phyloP scores from a whole-genome alignment of 2,329 filamentous ascomycete genomes.

The Pseudocercospora musae region DNA sequence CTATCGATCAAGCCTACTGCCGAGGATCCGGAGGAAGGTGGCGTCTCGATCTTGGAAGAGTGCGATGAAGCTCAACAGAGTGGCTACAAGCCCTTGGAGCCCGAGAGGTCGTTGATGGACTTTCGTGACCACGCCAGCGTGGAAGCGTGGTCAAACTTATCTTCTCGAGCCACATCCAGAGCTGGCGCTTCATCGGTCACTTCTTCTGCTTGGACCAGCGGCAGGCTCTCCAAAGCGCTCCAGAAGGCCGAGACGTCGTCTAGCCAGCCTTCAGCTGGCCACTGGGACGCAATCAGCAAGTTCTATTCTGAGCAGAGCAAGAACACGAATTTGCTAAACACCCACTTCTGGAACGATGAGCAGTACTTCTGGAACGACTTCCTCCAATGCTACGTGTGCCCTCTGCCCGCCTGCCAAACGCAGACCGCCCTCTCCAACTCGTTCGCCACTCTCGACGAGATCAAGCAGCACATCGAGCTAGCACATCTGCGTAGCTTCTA shows the following conservation, averaged over 20 bases:
- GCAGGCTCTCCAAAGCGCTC: slow-evolving; percentile 11
- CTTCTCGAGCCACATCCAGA: not conserved
- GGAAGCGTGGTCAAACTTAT: not conserved
- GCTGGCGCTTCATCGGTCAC: not conserved
- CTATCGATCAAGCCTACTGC: slow-evolving; percentile 2
- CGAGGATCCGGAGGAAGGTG: slow-evolving; percentile 12
- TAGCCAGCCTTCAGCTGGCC: slow-evolving; percentile 1
- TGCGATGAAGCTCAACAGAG: slow-evolving; percentile 19
- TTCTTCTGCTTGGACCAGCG: slow-evolving; percentile 9
- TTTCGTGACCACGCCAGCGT: not conserved
- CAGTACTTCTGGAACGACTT: slow-evolving; percentile 44
- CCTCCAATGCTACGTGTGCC: slow-evolving; percentile 52
- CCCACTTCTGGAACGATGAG: slow-evolving; percentile 18
- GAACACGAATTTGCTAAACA: slow-evolving; percentile 14
- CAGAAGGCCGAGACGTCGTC: slow-evolving; percentile 13
- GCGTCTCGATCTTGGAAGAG: slow-evolving; percentile 19
- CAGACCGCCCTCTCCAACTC: slow-evolving; percentile 23
- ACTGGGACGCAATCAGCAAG: slow-evolving; percentile 13
- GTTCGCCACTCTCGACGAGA: slow-evolving; percentile 30
- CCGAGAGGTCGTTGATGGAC: slow-evolving; percentile 13
- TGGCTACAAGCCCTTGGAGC: slow-evolving; percentile 19
- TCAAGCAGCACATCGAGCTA: slow-evolving; percentile 31
- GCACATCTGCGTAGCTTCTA: slow-evolving; percentile 38
- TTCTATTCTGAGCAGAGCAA: slow-evolving; percentile 1
- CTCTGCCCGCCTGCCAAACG: slow-evolving; percentile 48